phyloP scores from a whole-genome alignment of 208 protist species.

The Crithidia acanthocephali region DNA sequence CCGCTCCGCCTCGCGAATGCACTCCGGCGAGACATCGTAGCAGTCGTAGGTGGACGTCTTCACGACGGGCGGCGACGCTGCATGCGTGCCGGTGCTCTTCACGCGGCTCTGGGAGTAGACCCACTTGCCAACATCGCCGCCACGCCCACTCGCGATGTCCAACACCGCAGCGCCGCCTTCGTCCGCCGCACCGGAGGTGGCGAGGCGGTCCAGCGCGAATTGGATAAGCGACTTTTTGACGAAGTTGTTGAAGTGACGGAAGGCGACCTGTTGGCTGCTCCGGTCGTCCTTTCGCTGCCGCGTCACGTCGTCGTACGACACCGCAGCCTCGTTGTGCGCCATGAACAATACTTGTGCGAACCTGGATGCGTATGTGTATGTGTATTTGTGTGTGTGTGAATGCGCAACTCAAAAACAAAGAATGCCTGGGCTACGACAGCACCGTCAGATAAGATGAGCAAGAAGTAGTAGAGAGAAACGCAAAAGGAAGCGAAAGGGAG shows the following conservation, averaged over 20 bases:
- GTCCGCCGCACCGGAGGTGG: slow-evolving; percentile 7
- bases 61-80: slow-evolving; percentile 6
- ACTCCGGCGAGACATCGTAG: slow-evolving; percentile 82
- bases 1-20: slow-evolving; percentile 67
- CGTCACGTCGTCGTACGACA: slow-evolving; percentile 79
- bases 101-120: slow-evolving; percentile 72
- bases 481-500: too few species aligned
- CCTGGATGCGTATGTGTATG: too few species aligned
- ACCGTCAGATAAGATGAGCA: too few species aligned
- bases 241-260: slow-evolving; percentile 90
- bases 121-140: slow-evolving; percentile 92
- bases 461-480: too few species aligned
- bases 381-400: too few species aligned
- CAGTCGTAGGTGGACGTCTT: slow-evolving; percentile 50
- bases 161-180: slow-evolving; percentile 44
- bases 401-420: too few species aligned
- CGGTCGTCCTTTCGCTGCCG: slow-evolving; percentile 55
- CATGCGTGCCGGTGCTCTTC: not conserved
- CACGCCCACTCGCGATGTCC: slow-evolving; percentile 82
- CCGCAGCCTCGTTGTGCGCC: slow-evolving; percentile 28
- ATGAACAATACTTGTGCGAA: not conserved
- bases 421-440: too few species aligned
- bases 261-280: slow-evolving; percentile 68
- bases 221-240: slow-evolving; percentile 90
- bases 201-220: slow-evolving; percentile 55